Evolutionary conservation across 306 rosid species (phyloP).

Genomic region (Comarum palustre): DNA sequence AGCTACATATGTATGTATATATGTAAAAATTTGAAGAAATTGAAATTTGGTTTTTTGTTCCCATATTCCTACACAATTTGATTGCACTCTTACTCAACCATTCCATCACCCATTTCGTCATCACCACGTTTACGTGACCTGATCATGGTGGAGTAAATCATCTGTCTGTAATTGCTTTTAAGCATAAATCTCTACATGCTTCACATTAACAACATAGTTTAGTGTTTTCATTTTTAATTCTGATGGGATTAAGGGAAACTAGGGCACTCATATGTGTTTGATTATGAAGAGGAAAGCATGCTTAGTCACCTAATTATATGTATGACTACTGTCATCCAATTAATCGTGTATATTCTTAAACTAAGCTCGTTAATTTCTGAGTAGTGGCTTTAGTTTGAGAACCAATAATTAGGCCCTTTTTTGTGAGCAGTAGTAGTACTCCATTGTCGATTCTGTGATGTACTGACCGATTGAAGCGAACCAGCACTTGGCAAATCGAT

Average conservation of each 20-base stretch:
- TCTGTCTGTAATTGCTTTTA: conserved; percentile 20
- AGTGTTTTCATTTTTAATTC: background rate
- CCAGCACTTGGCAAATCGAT: background rate
- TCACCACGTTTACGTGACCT: conserved; percentile 64
- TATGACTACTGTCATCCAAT: background rate
- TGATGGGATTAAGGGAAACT: background rate
- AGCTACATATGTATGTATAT: conserved; percentile 8
- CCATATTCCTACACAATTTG: conserved; percentile 37
- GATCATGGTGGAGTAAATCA: conserved; percentile 21
- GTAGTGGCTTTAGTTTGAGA: conserved; percentile 13
- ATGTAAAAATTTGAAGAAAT: background rate
- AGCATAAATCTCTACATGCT: conserved; percentile 22
- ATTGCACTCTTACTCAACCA: conserved; percentile 77
- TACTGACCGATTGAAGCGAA: conserved; percentile 13
- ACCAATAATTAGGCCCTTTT: background rate
- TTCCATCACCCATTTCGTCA: conserved; percentile 68
- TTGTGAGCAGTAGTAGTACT: conserved; percentile 1
- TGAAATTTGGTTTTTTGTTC: conserved; percentile 14
- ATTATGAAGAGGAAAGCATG: background rate
- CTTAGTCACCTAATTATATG: background rate
- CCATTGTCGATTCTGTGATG: background rate
- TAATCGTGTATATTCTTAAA: background rate
- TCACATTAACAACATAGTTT: conserved; percentile 10
- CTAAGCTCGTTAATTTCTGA: background rate
- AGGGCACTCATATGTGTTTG: conserved; percentile 13